Conservation (phyloP, 257 asterid species). For the Scutellaria baicalensis region DNA sequence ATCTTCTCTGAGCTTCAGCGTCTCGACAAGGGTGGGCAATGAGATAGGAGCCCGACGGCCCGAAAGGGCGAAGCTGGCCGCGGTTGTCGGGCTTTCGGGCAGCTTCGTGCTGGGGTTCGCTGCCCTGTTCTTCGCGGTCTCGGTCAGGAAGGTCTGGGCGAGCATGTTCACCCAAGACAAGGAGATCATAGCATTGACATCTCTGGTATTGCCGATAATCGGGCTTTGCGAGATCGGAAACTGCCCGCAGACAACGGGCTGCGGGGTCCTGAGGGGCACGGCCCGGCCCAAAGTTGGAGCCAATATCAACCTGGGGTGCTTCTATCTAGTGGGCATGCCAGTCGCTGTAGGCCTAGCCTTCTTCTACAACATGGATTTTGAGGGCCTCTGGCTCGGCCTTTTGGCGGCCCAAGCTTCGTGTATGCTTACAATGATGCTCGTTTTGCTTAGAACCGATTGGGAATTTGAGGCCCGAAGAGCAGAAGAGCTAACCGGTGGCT, state of each 20-base stretch:
- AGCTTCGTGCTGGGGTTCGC: conserved; percentile 52
- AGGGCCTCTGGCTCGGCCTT: conserved; percentile 81
- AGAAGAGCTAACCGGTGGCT: conserved; percentile 39
- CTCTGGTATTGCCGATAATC: conserved; percentile 58
- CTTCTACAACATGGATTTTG: conserved; percentile 43
- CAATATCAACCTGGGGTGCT: conserved; percentile 67
- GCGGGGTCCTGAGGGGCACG: conserved; percentile 77
- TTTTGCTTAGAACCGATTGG: conserved; percentile 63
- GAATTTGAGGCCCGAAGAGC: conserved; percentile 59
- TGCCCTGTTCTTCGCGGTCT: conserved; percentile 51
- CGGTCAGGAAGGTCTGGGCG: conserved; percentile 61
- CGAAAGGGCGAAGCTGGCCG: conserved; percentile 45
- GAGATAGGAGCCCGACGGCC: conserved; percentile 61
- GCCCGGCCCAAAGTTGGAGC: conserved; percentile 89
- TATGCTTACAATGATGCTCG: conserved; percentile 60
- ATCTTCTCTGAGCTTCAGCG: conserved; percentile 63
- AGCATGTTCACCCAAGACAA: conserved; percentile 59
- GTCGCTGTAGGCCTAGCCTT: conserved; percentile 62
- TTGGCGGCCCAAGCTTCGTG: conserved; percentile 76
- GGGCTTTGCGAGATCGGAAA: conserved; percentile 87
- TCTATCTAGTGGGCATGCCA: conserved; percentile 75
- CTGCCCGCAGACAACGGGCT: conserved; percentile 92
- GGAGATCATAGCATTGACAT: conserved; percentile 54
- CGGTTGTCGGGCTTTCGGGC: conserved; percentile 46
- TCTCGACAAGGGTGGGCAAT: conserved; percentile 73